Evolutionary conservation across 192 early-diverging fungal genomes (phyloP), one percentile per base, ranked within the genome.

Genomic region (Linderina pennispora): DNA sequence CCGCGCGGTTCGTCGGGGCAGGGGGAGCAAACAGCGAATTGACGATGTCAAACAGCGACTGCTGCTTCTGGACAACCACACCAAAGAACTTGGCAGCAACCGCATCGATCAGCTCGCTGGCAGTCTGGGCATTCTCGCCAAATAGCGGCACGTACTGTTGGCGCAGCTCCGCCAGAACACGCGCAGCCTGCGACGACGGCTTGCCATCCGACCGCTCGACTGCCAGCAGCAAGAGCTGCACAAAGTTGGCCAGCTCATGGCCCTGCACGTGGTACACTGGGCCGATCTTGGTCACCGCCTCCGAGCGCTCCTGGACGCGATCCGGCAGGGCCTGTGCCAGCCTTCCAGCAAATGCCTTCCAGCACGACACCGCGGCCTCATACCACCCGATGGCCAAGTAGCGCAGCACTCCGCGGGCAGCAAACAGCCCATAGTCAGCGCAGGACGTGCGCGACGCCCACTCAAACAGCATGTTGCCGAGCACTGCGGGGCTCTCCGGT

Each of bases 371-470:
- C 1, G 76, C 60, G 2, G 70, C 77, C 39, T 74, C 75, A 51
- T 62, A 77, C 40, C 69, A 77, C 39, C 73, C 75, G 23, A 73
- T 40, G 4, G 65, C 72, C 36, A 87, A 62, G 45, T 88, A 89
- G 82, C 86, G 86, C 26, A 94, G 68, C 19, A 89, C 85, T 13
- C 77, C 82, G 35, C 93, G 83, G 8, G 87, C 75, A 35, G 85
- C 67, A 62, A 85, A 93, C 23, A 85, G 70, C 1, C 93, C 91
- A 35, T 77, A 77, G 48, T 87, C 88, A 15, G 53, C 46, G 16
- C 60, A 61, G n/a, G 76, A 76, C 13, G 78, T 77, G 40, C 75
- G 48, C 23, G 56, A 58, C 15, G 82, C 77, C 88, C 89, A 95
- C 34, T 90, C 87, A 44, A 69, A 81, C 20, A 85, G 78, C 75